Evolutionary conservation across 371 early-diverging fungal genomes (phyloP).

Genomic region (Coemansia sp.): DNA sequence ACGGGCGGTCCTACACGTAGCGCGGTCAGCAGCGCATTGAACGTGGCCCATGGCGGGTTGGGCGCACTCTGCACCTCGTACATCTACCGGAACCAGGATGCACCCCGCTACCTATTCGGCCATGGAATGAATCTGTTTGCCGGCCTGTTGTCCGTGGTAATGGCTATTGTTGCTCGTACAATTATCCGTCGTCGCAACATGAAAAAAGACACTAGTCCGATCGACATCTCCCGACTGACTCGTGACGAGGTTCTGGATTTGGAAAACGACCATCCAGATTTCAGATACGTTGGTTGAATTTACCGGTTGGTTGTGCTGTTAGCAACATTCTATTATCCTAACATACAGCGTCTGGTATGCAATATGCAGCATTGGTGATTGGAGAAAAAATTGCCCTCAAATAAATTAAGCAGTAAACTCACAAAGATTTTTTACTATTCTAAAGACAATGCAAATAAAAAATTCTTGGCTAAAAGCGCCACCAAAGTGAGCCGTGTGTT

Average conservation of each 20-base stretch:
- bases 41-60: constrained; percentile 59
- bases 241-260: constrained; percentile 30
- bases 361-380: no score
- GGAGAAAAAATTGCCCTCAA: no score
- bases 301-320: no score
- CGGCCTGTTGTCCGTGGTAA: constrained; percentile 18
- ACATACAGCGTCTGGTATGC: no score
- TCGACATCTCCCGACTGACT: constrained; percentile 24
- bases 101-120: constrained; percentile 55
- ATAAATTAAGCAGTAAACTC: no score
- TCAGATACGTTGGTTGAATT: constrained; percentile 29
- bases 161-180: constrained; percentile 15
- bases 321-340: no score
- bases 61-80: constrained; percentile 67
- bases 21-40: constrained; percentile 34
- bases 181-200: constrained; percentile 37
- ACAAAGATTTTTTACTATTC: no score
- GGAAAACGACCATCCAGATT: constrained; percentile 46
- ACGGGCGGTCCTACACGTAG: constrained; percentile 44
- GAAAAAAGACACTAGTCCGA: constrained; percentile 22
- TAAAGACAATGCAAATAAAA: no score
- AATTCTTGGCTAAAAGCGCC: no score
- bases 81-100: constrained; percentile 61
- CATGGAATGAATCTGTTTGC: constrained; percentile 45
- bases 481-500: no score